phyloP scores from a whole-genome alignment of 1,284 basidiomycete genomes.

The Ustilago bromivora region DNA sequence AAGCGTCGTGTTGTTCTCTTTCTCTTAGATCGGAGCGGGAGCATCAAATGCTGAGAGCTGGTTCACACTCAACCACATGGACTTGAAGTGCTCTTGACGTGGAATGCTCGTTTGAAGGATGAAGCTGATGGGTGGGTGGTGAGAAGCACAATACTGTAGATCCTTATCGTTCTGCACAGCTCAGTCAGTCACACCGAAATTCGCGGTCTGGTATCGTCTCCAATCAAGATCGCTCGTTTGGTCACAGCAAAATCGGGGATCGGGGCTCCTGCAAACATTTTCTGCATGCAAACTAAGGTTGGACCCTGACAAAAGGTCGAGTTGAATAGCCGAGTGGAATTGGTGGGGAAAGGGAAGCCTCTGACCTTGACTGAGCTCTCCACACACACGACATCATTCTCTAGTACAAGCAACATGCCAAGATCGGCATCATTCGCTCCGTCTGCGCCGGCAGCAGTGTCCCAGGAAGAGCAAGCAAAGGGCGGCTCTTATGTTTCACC shows the following conservation, averaged over 20 bases:
- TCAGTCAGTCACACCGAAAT: not conserved
- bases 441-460: constrained; percentile 1
- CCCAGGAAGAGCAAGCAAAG: not conserved
- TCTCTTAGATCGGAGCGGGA: not conserved
- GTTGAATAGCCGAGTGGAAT: constrained; percentile 21
- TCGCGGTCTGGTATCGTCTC: not conserved
- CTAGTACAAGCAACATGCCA: constrained; percentile 12
- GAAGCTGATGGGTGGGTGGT: not conserved
- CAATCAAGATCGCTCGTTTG: not conserved
- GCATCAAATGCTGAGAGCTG: not conserved
- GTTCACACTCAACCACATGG: not conserved
- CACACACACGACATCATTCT: not conserved
- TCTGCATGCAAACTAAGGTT: not conserved
- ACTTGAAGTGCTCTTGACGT: no score
- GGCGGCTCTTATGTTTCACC: constrained; percentile 12
- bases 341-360: constrained; percentile 16
- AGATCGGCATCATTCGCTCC: constrained; percentile 22
- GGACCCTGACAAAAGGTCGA: constrained; percentile 7
- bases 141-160: constrained; percentile 3
- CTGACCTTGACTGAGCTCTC: not conserved
- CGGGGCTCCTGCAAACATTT: constrained; percentile 2
- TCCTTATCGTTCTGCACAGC: not conserved
- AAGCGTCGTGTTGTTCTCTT: not conserved
- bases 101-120: not conserved
- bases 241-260: constrained; percentile 6